A percentile compares a stretch with the other conserved stretches of the same genome.
These are phyloP conservation scores for Phialophora tarda DNA, from an alignment of 2,329 filamentous ascomycete genomes.

Conservation along the genomic window DNA sequence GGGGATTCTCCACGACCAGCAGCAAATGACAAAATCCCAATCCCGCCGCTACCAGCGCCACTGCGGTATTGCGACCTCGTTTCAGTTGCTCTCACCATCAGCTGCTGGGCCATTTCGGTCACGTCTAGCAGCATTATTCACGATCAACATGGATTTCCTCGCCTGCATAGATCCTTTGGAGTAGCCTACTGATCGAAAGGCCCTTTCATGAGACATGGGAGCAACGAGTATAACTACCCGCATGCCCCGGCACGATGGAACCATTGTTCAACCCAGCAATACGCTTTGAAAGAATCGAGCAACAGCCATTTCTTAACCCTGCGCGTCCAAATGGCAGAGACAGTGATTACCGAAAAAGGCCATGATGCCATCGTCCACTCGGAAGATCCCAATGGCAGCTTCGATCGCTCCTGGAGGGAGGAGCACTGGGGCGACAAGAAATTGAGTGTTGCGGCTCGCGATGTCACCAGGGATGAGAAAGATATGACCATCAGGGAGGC, in stretches of 20 bases:
- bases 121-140: background rate
- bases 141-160: background rate
- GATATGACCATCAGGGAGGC: constrained; percentile 34
- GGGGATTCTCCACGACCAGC: background rate
- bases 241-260: background rate
- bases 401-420: constrained; percentile 30
- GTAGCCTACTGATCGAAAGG: background rate
- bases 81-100: background rate
- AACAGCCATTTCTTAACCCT: background rate
- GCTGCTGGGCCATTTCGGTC: background rate
- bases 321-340: constrained; percentile 8
- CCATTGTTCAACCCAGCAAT: background rate
- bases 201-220: background rate
- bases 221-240: constrained; percentile 9
- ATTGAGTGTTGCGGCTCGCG: constrained; percentile 27
- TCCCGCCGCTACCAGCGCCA: constrained; percentile 10
- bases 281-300: background rate
- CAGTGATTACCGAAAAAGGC: constrained; percentile 7
- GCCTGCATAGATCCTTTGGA: background rate
- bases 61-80: background rate
- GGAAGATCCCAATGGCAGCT: constrained; percentile 26
- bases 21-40: constrained; percentile 8
- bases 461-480: constrained; percentile 31
- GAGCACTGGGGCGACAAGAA: constrained; percentile 27
- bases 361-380: constrained; percentile 8